Conservation (phyloP, 805 yeast species). For the Candida nanaspora region DNA sequence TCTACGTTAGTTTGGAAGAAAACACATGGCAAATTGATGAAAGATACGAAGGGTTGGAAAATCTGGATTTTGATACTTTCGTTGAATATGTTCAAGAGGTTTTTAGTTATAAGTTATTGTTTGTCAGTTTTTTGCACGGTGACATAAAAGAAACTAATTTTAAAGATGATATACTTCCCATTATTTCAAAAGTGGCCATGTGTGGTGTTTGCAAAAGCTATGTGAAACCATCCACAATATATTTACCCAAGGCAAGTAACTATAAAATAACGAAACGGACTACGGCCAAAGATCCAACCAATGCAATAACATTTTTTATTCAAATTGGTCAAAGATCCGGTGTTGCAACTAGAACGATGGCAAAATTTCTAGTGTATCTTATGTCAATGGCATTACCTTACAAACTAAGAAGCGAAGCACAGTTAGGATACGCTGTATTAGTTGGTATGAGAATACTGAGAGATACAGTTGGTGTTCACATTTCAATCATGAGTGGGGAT, state of each 20-base stretch:
- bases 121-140: conserved; percentile 47
- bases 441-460: conserved; percentile 48
- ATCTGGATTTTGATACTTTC: conserved; percentile 31
- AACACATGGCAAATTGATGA: conserved; percentile 47
- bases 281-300: conserved; percentile 41
- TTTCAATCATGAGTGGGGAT: conserved; percentile 48
- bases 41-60: conserved; percentile 49
- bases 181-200: conserved; percentile 6
- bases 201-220: conserved; percentile 7
- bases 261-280: conserved; percentile 27
- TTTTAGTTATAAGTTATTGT: conserved; percentile 18
- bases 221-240: conserved; percentile 30
- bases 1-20: conserved; percentile 48
- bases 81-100: conserved; percentile 22
- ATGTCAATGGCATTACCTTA: conserved; percentile 35
- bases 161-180: conserved; percentile 5
- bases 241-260: conserved; percentile 29
- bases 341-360: conserved; percentile 27
- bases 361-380: conserved; percentile 40
- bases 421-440: conserved; percentile 56
- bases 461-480: conserved; percentile 49
- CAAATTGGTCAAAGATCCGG: conserved; percentile 48
- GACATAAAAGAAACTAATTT: conserved; percentile 20
- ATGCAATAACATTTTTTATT: conserved; percentile 43
- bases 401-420: conserved; percentile 47